Evolutionary conservation across 139 green algal species (phyloP).

Genomic region (Chlorella sp.): DNA sequence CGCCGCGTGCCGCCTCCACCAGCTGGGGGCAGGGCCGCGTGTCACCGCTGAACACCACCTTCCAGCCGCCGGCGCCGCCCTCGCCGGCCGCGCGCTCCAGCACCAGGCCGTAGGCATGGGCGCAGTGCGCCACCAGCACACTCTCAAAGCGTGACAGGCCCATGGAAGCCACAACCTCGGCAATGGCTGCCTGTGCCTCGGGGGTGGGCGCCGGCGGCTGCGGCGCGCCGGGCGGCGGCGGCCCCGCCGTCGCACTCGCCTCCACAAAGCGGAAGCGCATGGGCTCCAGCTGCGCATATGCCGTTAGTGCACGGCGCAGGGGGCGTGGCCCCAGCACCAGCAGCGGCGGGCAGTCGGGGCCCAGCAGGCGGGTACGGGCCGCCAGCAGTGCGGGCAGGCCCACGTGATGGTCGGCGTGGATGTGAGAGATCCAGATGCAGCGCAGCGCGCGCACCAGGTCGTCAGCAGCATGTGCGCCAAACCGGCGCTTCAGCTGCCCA

Average conservation of each 20-base stretch:
- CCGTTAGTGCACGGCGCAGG: too few relatives aligned
- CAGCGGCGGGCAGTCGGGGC: conserved; percentile 61
- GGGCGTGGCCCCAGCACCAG: conserved; percentile 85
- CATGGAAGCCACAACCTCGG: conserved; percentile 40
- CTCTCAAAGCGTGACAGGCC: conserved; percentile 71
- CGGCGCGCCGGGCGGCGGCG: too few relatives aligned
- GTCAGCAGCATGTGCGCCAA: conserved; percentile 51
- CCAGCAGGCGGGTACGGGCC: conserved; percentile 57
- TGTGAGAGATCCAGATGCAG: conserved; percentile 94
- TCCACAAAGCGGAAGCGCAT: too few relatives aligned
- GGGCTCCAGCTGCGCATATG: too few relatives aligned
- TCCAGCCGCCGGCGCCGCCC: conserved; percentile 63
- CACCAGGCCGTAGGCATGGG: conserved; percentile 77
- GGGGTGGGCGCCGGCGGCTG: too few relatives aligned
- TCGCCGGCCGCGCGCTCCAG: conserved; percentile 52
- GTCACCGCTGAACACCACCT: conserved; percentile 92
- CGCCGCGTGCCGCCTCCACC: conserved; percentile 77
- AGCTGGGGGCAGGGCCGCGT: conserved; percentile 85
- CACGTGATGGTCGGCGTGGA: conserved; percentile 98
- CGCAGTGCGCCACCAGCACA: conserved; percentile 79
- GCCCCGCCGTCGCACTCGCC: too few relatives aligned
- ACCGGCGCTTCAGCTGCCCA: conserved; percentile 86
- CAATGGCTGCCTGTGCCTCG: conserved; percentile 16
- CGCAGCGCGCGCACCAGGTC: conserved; percentile 43
- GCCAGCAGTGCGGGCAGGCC: conserved; percentile 79